Base-by-base conservation (phyloP, 2,329 filamentous ascomycete species). In the Fusarium concolor region DNA sequence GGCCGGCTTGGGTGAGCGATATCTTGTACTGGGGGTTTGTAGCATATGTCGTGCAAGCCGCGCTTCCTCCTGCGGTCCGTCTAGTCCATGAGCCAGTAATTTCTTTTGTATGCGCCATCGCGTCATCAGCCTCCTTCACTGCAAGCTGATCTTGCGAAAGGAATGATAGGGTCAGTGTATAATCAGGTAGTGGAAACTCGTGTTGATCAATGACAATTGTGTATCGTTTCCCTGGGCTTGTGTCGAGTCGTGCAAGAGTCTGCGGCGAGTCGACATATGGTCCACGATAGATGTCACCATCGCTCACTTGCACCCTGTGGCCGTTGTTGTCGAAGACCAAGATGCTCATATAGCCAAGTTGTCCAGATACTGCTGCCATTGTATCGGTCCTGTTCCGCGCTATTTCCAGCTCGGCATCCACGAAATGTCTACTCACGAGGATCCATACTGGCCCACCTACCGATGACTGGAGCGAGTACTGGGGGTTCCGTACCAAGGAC, bases 251-350 rank as follows among this genome's bases (percentile, higher is more conserved):
- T 43, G 96, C 88, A 10, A 99, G 87, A 1, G 92, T 97, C 77
- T 98, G 96, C 2, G 94, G 94, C 4, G 94, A 96, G 78, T 97
- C 95, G 33, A 98, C 93, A 66, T 93, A 97, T n/a, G 93, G 92
- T 1, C 91, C 92, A 35, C 91, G 89, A 71, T 92, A 89, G 1
- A 92, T 77, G 24, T 89, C 87, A 9, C 88, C 88, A 56, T 95
- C 92, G 53, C 88, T 89, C 15, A 96, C 83, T 68, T 93, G 90
- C 0, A 97, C 89, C 47, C 89, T 86, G 35, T 88, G 84, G 4
- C 95, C 94, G 38, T 85, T 76, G 29, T 88, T 87, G 18, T 90
- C 85, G 76, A 95, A 97, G 1, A 96, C 85, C 61, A 93, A 93
- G 26, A 99, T 86, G 71, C 92, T 93, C 79, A 97, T 97, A 78